Evolutionary conservation across 2,329 filamentous ascomycete species (phyloP).

Genomic region (Daldinia eschscholtzii): DNA sequence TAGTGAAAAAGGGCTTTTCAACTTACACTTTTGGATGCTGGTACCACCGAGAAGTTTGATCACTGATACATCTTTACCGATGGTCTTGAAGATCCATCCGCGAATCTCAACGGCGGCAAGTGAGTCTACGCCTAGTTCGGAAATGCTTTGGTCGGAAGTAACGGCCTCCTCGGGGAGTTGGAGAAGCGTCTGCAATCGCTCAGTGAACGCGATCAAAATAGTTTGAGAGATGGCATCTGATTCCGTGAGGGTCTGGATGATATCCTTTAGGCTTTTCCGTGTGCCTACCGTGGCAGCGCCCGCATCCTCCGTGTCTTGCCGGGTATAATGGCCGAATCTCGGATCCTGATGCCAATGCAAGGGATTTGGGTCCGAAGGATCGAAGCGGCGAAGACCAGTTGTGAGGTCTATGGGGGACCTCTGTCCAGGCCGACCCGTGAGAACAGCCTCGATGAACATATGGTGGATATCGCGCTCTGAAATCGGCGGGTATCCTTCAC

Average conservation of each 20-base stretch:
- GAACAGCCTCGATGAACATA: conserved; percentile 65
- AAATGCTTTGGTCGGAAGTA: conserved; percentile 51
- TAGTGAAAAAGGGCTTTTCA: background rate
- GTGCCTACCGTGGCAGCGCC: conserved; percentile 5
- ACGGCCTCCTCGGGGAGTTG: conserved; percentile 51
- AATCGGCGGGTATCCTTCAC: conserved; percentile 61
- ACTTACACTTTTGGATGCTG: conserved; percentile 47
- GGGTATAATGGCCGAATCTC: conserved; percentile 57
- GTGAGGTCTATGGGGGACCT: conserved; percentile 53
- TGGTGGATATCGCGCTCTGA: conserved; percentile 65
- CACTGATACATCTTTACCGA: conserved; percentile 52
- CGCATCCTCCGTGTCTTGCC: conserved; percentile 39
- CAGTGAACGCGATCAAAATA: conserved; percentile 49
- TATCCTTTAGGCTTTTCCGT: conserved; percentile 49
- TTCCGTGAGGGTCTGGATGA: conserved; percentile 45
- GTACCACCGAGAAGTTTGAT: conserved; percentile 51
- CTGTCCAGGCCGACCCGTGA: conserved; percentile 54
- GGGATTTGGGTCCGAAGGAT: conserved; percentile 47
- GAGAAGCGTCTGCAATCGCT: conserved; percentile 51
- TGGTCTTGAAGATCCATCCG: conserved; percentile 54
- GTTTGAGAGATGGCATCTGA: conserved; percentile 44
- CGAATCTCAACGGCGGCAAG: conserved; percentile 58
- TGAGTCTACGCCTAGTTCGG: conserved; percentile 58
- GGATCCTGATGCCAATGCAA: conserved; percentile 61
- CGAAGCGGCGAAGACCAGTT: conserved; percentile 58